Evolutionary conservation across 805 yeast genomes (phyloP).

Genomic region (Yarrowia porcina): DNA sequence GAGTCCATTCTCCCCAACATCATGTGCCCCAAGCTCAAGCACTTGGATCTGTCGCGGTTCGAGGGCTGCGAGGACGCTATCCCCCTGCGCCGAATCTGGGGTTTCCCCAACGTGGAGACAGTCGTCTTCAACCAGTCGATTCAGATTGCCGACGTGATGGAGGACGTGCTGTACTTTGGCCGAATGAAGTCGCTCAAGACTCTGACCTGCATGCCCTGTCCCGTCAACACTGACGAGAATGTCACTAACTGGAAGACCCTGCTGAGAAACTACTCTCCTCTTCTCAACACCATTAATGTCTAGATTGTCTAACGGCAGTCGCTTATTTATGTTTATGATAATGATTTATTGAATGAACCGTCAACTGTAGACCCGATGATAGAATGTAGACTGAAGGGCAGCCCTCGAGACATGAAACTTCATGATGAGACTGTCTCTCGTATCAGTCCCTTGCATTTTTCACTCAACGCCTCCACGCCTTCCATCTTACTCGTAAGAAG

Average conservation of each 20-base stretch:
- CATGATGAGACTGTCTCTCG: no score
- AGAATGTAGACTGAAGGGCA: no score
- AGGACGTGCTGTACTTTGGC: slow-evolving; percentile 22
- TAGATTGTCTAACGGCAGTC: neutral
- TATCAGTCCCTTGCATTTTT: no score
- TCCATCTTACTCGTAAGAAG: neutral
- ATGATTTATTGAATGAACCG: neutral
- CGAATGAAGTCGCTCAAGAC: slow-evolving; percentile 18
- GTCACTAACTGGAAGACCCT: slow-evolving; percentile 3
- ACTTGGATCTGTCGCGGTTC: slow-evolving; percentile 20
- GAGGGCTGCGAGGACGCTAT: slow-evolving; percentile 23
- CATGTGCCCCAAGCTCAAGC: slow-evolving; percentile 19
- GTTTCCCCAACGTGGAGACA: slow-evolving; percentile 24
- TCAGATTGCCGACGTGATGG: slow-evolving; percentile 20
- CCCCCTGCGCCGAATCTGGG: slow-evolving; percentile 23
- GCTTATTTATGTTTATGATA: slow-evolving; percentile 1
- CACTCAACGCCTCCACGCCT: neutral
- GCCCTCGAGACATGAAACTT: no score
- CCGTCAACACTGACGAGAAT: neutral
- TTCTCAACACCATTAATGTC: slow-evolving; percentile 4
- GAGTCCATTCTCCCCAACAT: slow-evolving; percentile 19
- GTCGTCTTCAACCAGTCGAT: slow-evolving; percentile 15
- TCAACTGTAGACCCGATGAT: no score
- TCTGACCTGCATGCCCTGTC: slow-evolving; percentile 20
- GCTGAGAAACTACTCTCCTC: slow-evolving; percentile 9